Percentiles rank a stretch among this genome's conserved stretches.
Conservation (phyloP, 1,284 basidiomycete genomes). For the Fomitiporia mediterranea region DNA sequence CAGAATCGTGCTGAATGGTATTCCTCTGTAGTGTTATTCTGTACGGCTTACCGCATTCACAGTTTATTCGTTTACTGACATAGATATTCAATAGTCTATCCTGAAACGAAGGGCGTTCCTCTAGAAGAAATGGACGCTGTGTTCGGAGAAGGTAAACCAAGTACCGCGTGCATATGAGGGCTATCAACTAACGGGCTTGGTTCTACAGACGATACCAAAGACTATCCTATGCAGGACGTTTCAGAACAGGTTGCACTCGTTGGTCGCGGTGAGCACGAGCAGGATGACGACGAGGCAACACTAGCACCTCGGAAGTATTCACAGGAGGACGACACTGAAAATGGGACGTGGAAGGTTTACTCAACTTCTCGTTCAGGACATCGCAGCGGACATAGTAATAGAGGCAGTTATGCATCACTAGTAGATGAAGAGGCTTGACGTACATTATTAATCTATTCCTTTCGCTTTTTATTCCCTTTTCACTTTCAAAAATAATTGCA, state of each 20-base stretch:
- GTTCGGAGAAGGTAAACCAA: slow-evolving; percentile 65
- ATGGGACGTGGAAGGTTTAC: slow-evolving; percentile 7
- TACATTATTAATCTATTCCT: neutral
- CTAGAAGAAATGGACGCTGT: slow-evolving; percentile 82
- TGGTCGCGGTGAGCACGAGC: slow-evolving; percentile 13
- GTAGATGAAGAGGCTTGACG: slow-evolving; percentile 11
- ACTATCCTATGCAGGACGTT: slow-evolving; percentile 12
- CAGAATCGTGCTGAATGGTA: neutral
- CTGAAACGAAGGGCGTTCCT: slow-evolving; percentile 75
- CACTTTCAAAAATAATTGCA: neutral
- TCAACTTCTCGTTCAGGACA: neutral
- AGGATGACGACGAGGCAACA: slow-evolving; percentile 17
- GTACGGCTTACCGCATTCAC: neutral
- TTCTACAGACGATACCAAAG: slow-evolving; percentile 8
- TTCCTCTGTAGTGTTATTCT: slow-evolving; percentile 11
- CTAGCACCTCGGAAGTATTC: slow-evolving; percentile 13
- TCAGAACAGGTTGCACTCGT: slow-evolving; percentile 18
- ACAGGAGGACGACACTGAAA: slow-evolving; percentile 2
- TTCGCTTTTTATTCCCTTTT: no score
- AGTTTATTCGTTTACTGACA: slow-evolving; percentile 12
- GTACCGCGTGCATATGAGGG: neutral
- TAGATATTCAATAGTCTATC: slow-evolving; percentile 55
- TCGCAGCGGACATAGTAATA: slow-evolving; percentile 8
- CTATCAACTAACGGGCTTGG: neutral
- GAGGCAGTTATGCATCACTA: slow-evolving; percentile 9